Evolutionary conservation across 1,139 yeast species (phyloP).

Genomic region (Eremothecium sinecaudum): DNA sequence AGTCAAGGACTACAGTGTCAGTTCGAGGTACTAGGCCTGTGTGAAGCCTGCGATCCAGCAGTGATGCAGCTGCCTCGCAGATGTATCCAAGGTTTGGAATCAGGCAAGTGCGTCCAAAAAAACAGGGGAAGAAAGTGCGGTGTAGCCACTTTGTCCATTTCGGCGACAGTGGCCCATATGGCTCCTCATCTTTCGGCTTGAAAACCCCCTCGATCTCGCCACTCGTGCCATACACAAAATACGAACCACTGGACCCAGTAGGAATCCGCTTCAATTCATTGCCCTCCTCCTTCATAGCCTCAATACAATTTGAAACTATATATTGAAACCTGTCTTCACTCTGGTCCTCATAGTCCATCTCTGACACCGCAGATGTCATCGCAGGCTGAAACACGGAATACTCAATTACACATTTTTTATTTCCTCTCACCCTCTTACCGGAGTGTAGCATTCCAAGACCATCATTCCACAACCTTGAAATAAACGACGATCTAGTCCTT

Average conservation of each 20-base stretch:
- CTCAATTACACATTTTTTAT: slow-evolving; percentile 34
- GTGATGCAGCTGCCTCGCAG: slow-evolving; percentile 64
- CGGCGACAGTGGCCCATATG: slow-evolving; percentile 70
- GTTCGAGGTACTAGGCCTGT: slow-evolving; percentile 60
- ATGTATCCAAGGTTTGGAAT: slow-evolving; percentile 67
- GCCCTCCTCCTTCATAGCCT: slow-evolving; percentile 35
- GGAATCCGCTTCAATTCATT: slow-evolving; percentile 46
- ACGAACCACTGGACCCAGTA: slow-evolving; percentile 66
- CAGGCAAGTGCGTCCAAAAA: slow-evolving; percentile 64
- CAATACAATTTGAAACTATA: slow-evolving; percentile 35
- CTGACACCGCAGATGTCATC: slow-evolving; percentile 9
- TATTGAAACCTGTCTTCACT: slow-evolving; percentile 29
- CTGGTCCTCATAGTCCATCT: slow-evolving; percentile 1
- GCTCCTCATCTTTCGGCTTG: slow-evolving; percentile 76
- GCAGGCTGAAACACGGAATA: slow-evolving; percentile 45
- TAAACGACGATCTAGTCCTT: slow-evolving; percentile 9
- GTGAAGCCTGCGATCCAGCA: slow-evolving; percentile 50
- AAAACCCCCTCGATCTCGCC: slow-evolving; percentile 43
- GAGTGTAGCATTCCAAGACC: slow-evolving; percentile 4
- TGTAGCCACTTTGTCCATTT: slow-evolving; percentile 79
- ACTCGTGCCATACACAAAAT: slow-evolving; percentile 41
- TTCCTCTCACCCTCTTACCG: slow-evolving; percentile 1
- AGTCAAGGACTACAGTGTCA: slow-evolving; percentile 45
- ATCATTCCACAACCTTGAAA: slow-evolving; percentile 8
- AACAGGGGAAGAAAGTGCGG: slow-evolving; percentile 65